These are phyloP conservation scores for Stagonosporopsis vannaccii DNA, from an alignment of 2,329 filamentous ascomycete genomes.

Conservation along the genomic window DNA sequence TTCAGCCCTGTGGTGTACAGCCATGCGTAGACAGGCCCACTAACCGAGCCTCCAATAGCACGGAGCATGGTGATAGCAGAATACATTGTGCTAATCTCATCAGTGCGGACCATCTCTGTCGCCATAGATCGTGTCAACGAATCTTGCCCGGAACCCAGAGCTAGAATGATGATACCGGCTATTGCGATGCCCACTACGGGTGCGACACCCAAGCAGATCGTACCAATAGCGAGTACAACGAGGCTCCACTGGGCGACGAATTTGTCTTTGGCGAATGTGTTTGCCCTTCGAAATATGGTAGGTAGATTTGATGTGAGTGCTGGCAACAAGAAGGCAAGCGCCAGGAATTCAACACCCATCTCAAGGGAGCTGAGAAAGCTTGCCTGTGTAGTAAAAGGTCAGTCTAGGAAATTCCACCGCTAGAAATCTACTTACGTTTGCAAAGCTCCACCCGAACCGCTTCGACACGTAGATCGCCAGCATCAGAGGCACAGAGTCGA, in stretches of 20 bases:
- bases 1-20: slow-evolving; percentile 21
- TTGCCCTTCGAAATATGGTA: background rate
- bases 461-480: slow-evolving; percentile 29
- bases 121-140: slow-evolving; percentile 27
- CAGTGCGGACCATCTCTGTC: slow-evolving; percentile 24
- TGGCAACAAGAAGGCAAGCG: slow-evolving; percentile 19
- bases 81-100: slow-evolving; percentile 24
- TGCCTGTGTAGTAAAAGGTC: slow-evolving; percentile 8
- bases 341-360: slow-evolving; percentile 26
- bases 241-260: slow-evolving; percentile 18
- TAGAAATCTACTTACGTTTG: slow-evolving; percentile 21
- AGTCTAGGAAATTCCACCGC: background rate
- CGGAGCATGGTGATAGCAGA: slow-evolving; percentile 32
- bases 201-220: slow-evolving; percentile 21
- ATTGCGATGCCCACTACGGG: slow-evolving; percentile 22
- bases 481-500: slow-evolving; percentile 27
- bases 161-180: slow-evolving; percentile 21
- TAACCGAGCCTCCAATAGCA: slow-evolving; percentile 26
- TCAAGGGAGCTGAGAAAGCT: slow-evolving; percentile 28
- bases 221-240: slow-evolving; percentile 17
- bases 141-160: slow-evolving; percentile 29
- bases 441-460: slow-evolving; percentile 26
- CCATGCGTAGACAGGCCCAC: slow-evolving; percentile 28
- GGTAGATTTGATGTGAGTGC: slow-evolving; percentile 15
- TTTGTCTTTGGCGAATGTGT: slow-evolving; percentile 19